Evolutionary conservation across 108 stramenopile genomes (phyloP), one percentile per base, ranked within the genome.

Genomic region (Skeletonema marinoi): DNA sequence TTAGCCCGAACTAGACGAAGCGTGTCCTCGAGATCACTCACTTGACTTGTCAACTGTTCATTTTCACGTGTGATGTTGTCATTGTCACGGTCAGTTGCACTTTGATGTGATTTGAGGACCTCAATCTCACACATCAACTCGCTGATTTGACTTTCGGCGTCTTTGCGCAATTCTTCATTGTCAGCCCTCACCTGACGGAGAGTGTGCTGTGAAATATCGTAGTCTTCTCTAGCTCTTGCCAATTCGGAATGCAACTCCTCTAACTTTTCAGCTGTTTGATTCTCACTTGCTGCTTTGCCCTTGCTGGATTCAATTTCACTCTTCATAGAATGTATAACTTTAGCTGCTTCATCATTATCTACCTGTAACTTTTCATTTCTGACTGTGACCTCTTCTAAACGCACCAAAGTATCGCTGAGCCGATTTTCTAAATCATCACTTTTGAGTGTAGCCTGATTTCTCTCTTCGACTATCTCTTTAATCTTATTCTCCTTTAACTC

Each of bases 401-500:
- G 25, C 16, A 31, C 38, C 12, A 71, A 70, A 5, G 64, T 70
- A 39, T 68, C 65, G 19, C 19, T n/a, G 8, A 74, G 29, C 46
- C 69, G 73, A 36, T 33, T 30, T 31, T 60, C 41, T n/a, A 74
- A 42, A 54, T 32, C 14, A 13, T 69, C 61, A 39, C 50, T 70
- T 48, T 54, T 64, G 19, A 36, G 31, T n/a, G 31, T 41, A 17
- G 64, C 51, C 32, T 11, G 25, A 56, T 80, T 73, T 32, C 17
- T 74, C 50, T 69, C 79, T 58, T 74, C 69, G 19, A 32, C 32
- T 6, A 42, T 32, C 35, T 65, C 39, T 25, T 32, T 64, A 32
- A 70, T 39, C 32, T 81, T 73, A 33, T 65, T 65, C 38, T 74
- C 80, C 31, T 73, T 74, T 36, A 42, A 41, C 35, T 81, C 80